A percentile compares a stretch with the other conserved stretches of the same genome.
Evolutionary conservation across 2,329 filamentous ascomycete genomes (phyloP).

Genomic region (Hypoxylon rubiginosum): DNA sequence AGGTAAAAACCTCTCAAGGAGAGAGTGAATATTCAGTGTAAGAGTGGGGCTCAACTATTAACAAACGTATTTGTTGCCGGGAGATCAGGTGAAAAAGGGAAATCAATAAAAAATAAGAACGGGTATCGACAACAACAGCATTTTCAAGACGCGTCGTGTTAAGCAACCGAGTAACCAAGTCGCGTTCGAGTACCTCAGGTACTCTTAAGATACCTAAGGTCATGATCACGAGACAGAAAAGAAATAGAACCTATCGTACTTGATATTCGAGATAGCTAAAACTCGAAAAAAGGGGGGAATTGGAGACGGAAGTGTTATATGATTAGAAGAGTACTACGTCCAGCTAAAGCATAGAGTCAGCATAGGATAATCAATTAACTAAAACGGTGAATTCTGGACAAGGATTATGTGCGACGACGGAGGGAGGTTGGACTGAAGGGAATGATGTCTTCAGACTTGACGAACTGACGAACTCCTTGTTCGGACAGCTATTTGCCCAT

Average conservation of each 20-base stretch:
- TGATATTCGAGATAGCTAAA: background rate
- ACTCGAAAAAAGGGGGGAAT: background rate
- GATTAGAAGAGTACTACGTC: background rate
- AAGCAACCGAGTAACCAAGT: background rate
- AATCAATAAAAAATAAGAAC: background rate
- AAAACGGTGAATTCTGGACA: background rate
- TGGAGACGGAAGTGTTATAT: background rate
- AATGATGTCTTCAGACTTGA: background rate
- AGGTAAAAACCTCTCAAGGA: background rate
- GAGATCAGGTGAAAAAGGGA: no score
- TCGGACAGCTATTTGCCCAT: constrained; percentile 19
- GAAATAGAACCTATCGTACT: constrained; percentile 14
- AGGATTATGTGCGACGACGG: background rate
- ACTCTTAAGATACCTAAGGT: background rate
- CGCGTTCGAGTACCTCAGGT: background rate
- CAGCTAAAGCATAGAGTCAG: background rate
- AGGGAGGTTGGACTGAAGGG: background rate
- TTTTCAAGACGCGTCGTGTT: background rate
- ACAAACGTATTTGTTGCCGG: background rate
- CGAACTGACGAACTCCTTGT: constrained; percentile 2
- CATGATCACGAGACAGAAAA: background rate
- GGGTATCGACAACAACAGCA: background rate
- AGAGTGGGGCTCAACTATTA: background rate
- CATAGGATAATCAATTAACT: background rate
- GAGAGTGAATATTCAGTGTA: background rate